Percentiles rank a stretch among this genome's conserved stretches.
Conservation (phyloP, 495 filamentous ascomycete genomes). For the Aspergillus sclerotioniger region DNA sequence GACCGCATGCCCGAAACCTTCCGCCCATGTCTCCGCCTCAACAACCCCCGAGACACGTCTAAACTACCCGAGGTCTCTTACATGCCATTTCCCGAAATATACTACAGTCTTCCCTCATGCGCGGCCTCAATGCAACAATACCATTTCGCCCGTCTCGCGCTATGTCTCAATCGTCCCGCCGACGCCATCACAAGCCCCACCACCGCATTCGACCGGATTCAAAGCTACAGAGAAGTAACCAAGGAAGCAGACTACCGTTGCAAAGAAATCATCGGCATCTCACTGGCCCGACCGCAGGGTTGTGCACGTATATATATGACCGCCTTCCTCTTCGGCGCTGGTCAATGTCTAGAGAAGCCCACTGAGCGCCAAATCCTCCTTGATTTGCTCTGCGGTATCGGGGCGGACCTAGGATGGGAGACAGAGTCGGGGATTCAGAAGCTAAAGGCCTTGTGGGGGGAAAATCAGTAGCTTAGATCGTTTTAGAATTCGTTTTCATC, state of each 20-base stretch:
- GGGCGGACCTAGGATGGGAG: constrained; percentile 41
- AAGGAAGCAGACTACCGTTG: constrained; percentile 44
- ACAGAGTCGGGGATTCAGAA: constrained; percentile 34
- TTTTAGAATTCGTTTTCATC: too few relatives aligned
- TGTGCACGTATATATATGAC: constrained; percentile 39
- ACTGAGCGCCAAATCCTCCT: constrained; percentile 38
- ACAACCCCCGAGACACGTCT: constrained; percentile 34
- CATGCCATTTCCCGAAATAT: constrained; percentile 41
- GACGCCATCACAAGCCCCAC: constrained; percentile 35
- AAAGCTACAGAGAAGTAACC: constrained; percentile 41
- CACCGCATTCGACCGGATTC: constrained; percentile 41
- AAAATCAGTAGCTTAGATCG: constrained; percentile 9
- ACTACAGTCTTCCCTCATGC: constrained; percentile 33
- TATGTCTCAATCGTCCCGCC: constrained; percentile 37
- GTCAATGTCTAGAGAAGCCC: constrained; percentile 36
- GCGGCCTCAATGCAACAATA: constrained; percentile 43
- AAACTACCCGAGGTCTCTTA: constrained; percentile 18
- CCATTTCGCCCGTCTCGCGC: constrained; percentile 40
- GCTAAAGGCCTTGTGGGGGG: constrained; percentile 33
- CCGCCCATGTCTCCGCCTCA: constrained; percentile 37
- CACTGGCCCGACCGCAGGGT: constrained; percentile 35
- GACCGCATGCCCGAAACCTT: constrained; percentile 42
- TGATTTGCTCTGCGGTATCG: constrained; percentile 35
- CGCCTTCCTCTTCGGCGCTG: constrained; percentile 38
- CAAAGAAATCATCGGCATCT: constrained; percentile 40